Conservation (phyloP, 2,329 filamentous ascomycete genomes). For the Fonsecaea monophora region DNA sequence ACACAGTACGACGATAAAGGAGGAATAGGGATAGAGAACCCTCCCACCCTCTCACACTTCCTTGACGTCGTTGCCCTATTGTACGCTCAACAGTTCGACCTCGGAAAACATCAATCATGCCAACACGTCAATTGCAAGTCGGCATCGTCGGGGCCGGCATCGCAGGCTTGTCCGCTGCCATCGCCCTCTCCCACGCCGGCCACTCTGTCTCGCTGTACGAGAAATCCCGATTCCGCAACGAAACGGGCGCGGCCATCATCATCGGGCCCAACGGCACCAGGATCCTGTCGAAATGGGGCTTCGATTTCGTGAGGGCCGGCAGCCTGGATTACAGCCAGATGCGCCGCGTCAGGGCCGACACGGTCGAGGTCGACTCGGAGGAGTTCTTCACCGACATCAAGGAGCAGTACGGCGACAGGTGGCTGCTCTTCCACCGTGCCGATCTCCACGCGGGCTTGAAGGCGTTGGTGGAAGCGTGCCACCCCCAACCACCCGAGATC, state of each 20-base stretch:
- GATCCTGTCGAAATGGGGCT: constrained; percentile 42
- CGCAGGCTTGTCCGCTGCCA: constrained; percentile 44
- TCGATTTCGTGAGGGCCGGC: constrained; percentile 41
- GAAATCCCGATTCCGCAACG: constrained; percentile 42
- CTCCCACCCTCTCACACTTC: background rate
- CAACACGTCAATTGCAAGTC: constrained; percentile 18
- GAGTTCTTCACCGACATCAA: constrained; percentile 33
- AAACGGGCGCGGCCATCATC: constrained; percentile 44
- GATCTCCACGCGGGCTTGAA: constrained; percentile 43
- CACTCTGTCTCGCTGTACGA: constrained; percentile 43
- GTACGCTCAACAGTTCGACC: background rate
- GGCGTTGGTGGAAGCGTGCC: constrained; percentile 29
- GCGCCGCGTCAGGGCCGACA: constrained; percentile 37
- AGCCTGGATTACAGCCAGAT: constrained; percentile 36
- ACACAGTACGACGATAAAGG: no score
- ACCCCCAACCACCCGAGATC: constrained; percentile 33
- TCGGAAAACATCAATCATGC: background rate
- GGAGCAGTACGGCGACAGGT: constrained; percentile 39
- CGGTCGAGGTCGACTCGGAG: constrained; percentile 35
- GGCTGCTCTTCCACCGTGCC: constrained; percentile 42
- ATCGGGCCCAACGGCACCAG: constrained; percentile 43
- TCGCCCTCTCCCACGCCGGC: constrained; percentile 44
- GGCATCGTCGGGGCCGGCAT: constrained; percentile 44
- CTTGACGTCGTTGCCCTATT: no score
- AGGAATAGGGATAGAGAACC: background rate